Evolutionary conservation across 108 stramenopile genomes (phyloP).

Genomic region (Nitzschia putrida): DNA sequence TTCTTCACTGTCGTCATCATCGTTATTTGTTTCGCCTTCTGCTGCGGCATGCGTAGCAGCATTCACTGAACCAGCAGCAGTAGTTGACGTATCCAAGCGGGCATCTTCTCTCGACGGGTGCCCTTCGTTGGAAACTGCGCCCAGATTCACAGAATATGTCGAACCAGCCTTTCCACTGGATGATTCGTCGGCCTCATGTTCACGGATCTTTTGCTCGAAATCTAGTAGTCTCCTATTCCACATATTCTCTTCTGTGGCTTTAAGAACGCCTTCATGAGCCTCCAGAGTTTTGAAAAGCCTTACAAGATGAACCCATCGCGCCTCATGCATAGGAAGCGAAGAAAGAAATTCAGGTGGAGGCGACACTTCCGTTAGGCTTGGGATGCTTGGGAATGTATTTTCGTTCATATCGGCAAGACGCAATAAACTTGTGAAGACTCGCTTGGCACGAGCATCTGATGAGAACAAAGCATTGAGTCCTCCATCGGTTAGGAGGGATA

Average conservation of each 20-base stretch:
- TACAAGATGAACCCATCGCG: slow-evolving; percentile 22
- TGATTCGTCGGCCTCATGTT: background rate
- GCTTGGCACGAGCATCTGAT: too few species aligned
- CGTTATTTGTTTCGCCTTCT: slow-evolving; percentile 36
- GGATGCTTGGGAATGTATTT: too few species aligned
- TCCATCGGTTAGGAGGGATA: slow-evolving; percentile 39
- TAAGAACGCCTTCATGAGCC: slow-evolving; percentile 1
- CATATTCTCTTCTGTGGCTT: background rate
- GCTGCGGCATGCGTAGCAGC: slow-evolving; percentile 32
- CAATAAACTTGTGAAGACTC: too few species aligned
- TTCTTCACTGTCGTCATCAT: slow-evolving; percentile 56
- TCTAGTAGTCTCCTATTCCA: slow-evolving; percentile 13
- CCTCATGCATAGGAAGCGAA: slow-evolving; percentile 31
- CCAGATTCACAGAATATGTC: background rate
- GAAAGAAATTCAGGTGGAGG: slow-evolving; percentile 14
- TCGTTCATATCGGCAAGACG: too few species aligned
- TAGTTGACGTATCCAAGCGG: background rate
- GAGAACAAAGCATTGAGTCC: slow-evolving; percentile 1
- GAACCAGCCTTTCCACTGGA: background rate
- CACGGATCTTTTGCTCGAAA: background rate
- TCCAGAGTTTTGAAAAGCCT: slow-evolving; percentile 10
- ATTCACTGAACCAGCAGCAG: background rate
- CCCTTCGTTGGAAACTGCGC: background rate
- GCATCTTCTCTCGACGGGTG: background rate
- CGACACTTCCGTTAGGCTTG: too few species aligned